phyloP scores from a whole-genome alignment of 2,329 filamentous ascomycete species.

The Arthrinium phaeospermum region DNA sequence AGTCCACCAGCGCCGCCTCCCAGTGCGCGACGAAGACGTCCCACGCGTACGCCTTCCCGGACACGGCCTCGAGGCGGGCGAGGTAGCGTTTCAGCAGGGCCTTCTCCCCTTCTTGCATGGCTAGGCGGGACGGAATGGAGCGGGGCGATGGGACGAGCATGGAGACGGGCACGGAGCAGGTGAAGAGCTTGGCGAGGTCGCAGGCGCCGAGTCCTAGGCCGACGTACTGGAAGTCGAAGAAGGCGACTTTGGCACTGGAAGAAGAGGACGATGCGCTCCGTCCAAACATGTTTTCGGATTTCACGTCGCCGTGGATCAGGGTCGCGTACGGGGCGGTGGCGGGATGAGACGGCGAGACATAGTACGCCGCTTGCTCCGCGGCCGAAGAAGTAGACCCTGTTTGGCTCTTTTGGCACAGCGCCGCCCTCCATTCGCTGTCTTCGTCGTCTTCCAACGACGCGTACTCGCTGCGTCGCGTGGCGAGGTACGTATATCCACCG shows the following conservation, averaged over 20 bases:
- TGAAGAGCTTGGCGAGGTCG: slow-evolving; percentile 71
- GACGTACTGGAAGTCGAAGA: slow-evolving; percentile 74
- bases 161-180: slow-evolving; percentile 64
- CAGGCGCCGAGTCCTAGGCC: slow-evolving; percentile 69
- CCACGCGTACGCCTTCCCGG: slow-evolving; percentile 56
- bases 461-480: slow-evolving; percentile 65
- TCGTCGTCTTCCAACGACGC: slow-evolving; percentile 49
- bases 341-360: slow-evolving; percentile 48
- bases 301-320: slow-evolving; percentile 71
- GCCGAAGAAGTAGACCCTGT: slow-evolving; percentile 36
- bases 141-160: slow-evolving; percentile 49
- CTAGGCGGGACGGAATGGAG: slow-evolving; percentile 44
- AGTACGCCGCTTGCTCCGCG: slow-evolving; percentile 58
- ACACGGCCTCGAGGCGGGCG: slow-evolving; percentile 34
- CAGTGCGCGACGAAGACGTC: slow-evolving; percentile 62
- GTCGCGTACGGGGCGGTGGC: slow-evolving; percentile 54
- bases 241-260: slow-evolving; percentile 52
- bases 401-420: slow-evolving; percentile 46
- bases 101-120: slow-evolving; percentile 57
- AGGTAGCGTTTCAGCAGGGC: slow-evolving; percentile 58
- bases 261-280: background rate
- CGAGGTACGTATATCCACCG: slow-evolving; percentile 72
- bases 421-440: slow-evolving; percentile 59
- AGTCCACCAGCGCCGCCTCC: slow-evolving; percentile 72
- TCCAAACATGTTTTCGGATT: slow-evolving; percentile 71